Conservation (phyloP, 768 basidiomycete genomes). For the Termitomyces sp. region DNA sequence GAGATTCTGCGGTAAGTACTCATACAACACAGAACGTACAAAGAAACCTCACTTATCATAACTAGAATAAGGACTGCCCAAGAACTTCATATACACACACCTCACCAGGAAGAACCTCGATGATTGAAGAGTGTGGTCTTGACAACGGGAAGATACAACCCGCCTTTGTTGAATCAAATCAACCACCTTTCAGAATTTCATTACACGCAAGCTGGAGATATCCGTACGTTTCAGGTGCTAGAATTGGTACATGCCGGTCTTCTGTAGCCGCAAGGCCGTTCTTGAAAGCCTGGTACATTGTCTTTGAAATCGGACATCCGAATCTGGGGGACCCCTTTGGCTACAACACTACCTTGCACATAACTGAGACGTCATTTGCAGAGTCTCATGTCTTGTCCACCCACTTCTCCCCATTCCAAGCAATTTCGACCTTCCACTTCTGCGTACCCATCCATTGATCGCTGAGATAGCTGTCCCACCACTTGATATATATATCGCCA, state of each 20-base stretch:
- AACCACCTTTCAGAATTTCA: neutral
- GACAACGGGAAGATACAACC: neutral
- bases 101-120: neutral
- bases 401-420: slow-evolving; percentile 30
- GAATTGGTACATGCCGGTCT: neutral
- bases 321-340: no score
- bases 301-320: neutral
- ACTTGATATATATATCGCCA: slow-evolving; percentile 35
- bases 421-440: slow-evolving; percentile 33
- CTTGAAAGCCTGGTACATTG: neutral
- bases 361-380: neutral
- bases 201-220: neutral
- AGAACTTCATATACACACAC: no score
- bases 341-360: neutral
- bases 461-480: slow-evolving; percentile 37
- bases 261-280: neutral
- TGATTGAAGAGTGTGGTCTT: neutral
- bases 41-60: neutral
- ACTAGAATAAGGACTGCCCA: neutral
- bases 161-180: neutral
- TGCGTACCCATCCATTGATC: slow-evolving; percentile 37
- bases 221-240: neutral
- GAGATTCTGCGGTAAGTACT: neutral
- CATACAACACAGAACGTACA: neutral
- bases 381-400: slow-evolving; percentile 21